Evolutionary conservation across 768 basidiomycete species (phyloP), one percentile per base, ranked within the genome.

Genomic region (Suillus brevipes): DNA sequence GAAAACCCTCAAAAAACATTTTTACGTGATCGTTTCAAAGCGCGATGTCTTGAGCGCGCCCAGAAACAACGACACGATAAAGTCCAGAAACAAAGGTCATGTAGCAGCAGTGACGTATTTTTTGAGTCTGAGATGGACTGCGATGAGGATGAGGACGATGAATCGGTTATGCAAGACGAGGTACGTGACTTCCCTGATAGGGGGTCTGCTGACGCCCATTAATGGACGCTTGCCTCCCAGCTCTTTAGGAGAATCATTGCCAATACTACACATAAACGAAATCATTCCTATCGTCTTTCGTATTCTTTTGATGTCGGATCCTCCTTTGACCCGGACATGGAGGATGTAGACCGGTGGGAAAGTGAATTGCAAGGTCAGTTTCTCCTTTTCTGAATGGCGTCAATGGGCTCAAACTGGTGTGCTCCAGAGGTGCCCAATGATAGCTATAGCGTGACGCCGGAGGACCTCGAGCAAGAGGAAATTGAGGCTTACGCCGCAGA

Each of bases 291-390:
- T 68, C 82, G 84, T 10, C 72, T 89, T 3, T 91, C 89, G 2
- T 92, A 89, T 65, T 82, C 84, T 34, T 72, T 78, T 20, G 89
- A 91, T 64, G 89, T 92, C 4, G 90, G 90, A 6, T 90, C 89
- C 18, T 91, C 90, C 1, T 85, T 90, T 64, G 90, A 92, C 71
- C 90, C 90, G 6, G 85, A 86, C 72, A 76, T 90, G 70, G 89
- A 92, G 40, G 89, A 91, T 64, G 73, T 84, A 5, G 76, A 69
- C 25, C 70, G 73, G n/a, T 91, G 89, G 89, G 89, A 90, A 72
- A 69, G 75, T 36, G 85, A 85, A 53, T 70, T 90, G 5, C 71
- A 69, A 68, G 82, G 88, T 82, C 64, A 64, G 76, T 63, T 42
- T 25, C 23, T 47, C 38, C 65, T 14, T 56, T 70, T 34, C 28